Evolutionary conservation across 1,284 basidiomycete species (phyloP), one percentile per base, ranked within the genome.

Genomic region (Leccinum pachyderme): DNA sequence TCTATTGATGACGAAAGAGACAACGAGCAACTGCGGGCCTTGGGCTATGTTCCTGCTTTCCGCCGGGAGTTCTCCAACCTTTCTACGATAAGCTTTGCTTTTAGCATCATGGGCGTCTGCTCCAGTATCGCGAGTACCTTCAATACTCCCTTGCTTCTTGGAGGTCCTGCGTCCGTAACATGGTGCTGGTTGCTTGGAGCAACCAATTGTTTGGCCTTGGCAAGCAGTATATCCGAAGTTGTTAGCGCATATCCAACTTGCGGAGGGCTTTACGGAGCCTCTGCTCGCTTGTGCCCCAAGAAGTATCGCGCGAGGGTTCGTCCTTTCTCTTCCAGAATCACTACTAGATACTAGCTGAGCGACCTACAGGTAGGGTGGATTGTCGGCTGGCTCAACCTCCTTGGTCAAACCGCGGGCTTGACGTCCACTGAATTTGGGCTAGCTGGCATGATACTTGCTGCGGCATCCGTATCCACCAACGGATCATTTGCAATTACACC

Each of bases 401-500:
- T 95, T 11, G 93, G 83, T 44, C 92, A 93, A 70, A 82, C 91
- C 53, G 88, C 89, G 5, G 92, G 92, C 32, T 76, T 93, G 46
- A 84, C 90, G 2, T 93, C 90, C 2, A 94, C 92, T 2, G 94
- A 95, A 71, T 96, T 91, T 66, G 94, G 93, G 54, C 78, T 97
- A 24, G 81, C 89, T 28, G 83, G 84, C 67, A 95, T 96, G 94
- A 94, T 96, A 59, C 87, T 90, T 74, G 86, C 88, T 12, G 92
- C 89, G 1, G 85, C 83, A 18, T 65, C 59, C 4, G 27, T 69
- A 49, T 55, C 49, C 41, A 67, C 65, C 49, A 51, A 59, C 11
- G 56, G 58, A 25, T 27, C 32, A 3, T 63, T 57, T 27, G 13
- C 13, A 7, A 58, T 70, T 22, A 67, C 68, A 1, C 49, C 68